Evolutionary conservation across 768 basidiomycete species (phyloP).

Genomic region (Trametes cubensis): DNA sequence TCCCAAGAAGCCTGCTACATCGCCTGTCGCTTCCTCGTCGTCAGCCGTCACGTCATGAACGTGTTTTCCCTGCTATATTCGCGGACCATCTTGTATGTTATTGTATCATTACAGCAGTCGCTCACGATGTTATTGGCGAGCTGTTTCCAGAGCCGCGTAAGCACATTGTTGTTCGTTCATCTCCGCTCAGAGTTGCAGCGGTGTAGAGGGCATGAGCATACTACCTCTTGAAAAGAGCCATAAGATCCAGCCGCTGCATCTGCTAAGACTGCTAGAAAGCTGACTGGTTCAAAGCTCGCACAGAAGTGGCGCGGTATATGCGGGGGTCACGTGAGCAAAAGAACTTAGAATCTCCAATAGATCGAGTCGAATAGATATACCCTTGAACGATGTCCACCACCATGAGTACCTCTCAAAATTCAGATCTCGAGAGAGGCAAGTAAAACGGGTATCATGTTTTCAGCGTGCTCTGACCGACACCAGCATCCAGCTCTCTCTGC

Average conservation of each 20-base stretch:
- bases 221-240: too few relatives aligned
- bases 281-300: too few relatives aligned
- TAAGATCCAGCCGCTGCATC: too few relatives aligned
- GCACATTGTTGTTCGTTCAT: background rate
- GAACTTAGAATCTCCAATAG: too few relatives aligned
- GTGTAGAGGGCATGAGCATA: too few relatives aligned
- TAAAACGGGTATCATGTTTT: background rate
- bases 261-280: too few relatives aligned
- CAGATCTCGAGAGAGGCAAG: conserved; percentile 26
- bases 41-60: conserved; percentile 3
- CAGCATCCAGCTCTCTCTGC: conserved; percentile 25
- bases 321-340: too few relatives aligned
- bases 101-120: background rate
- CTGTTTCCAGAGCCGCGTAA: background rate
- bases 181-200: too few relatives aligned
- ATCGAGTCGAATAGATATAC: background rate
- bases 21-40: conserved; percentile 20
- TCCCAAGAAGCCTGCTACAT: conserved; percentile 18
- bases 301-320: too few relatives aligned
- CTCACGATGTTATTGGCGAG: background rate
- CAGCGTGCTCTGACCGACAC: conserved; percentile 14
- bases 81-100: conserved; percentile 4
- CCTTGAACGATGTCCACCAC: background rate
- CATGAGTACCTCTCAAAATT: conserved; percentile 10
- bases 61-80: background rate